Evolutionary conservation across 202 grass and related monocot genomes (phyloP).

Genomic region (Alloteropsis angusta): DNA sequence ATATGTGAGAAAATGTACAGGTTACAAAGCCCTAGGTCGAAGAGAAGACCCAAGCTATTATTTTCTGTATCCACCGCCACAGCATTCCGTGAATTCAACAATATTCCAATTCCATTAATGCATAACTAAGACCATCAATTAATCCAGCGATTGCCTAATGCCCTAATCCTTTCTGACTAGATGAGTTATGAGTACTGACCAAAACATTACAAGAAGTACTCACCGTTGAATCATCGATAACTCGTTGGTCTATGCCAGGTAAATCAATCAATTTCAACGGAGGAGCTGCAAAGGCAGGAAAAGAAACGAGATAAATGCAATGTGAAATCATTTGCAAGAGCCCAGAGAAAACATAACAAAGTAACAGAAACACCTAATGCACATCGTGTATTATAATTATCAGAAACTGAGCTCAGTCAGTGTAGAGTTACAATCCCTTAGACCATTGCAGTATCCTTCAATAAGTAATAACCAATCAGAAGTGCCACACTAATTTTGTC

Average conservation of each 20-base stretch:
- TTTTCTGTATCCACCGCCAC: not conserved
- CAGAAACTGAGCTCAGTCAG: not conserved
- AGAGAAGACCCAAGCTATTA: not conserved
- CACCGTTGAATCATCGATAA: conserved; percentile 73
- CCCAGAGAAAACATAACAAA: not conserved
- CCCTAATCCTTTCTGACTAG: not conserved
- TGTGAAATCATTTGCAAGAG: conserved; percentile 16
- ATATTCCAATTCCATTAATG: not conserved
- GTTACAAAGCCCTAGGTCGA: no score
- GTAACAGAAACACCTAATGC: not conserved
- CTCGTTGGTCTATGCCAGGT: conserved; percentile 82
- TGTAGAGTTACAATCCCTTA: not conserved
- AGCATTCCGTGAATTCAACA: not conserved
- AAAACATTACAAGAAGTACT: conserved; percentile 19
- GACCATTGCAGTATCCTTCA: not conserved
- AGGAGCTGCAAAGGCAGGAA: conserved; percentile 59
- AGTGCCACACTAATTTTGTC: not conserved
- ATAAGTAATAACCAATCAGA: conserved; percentile 5
- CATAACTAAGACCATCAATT: not conserved
- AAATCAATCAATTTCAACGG: conserved; percentile 84
- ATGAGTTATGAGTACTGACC: conserved; percentile 4
- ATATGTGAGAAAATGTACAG: no score
- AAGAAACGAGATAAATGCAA: not conserved
- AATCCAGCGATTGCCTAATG: not conserved
- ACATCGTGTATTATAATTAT: not conserved